Conservation (phyloP, 1,284 basidiomycete genomes). For the Fomitopsis betulina region DNA sequence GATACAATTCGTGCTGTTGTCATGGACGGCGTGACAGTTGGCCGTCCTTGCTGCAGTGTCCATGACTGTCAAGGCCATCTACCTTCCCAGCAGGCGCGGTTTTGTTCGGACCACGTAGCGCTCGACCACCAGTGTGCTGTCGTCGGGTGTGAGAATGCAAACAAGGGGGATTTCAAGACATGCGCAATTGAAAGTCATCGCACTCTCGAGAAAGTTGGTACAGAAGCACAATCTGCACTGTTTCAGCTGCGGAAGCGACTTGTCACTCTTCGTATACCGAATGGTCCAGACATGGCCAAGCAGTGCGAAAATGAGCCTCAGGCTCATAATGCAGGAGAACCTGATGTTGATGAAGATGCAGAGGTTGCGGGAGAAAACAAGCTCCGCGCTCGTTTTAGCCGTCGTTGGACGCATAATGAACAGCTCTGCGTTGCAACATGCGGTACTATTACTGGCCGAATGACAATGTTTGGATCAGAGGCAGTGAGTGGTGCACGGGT, state of each 20-base stretch:
- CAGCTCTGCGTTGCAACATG: slow-evolving; percentile 28
- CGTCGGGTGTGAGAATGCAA: not conserved
- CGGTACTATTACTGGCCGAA: slow-evolving; percentile 26
- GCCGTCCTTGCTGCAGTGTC: slow-evolving; percentile 23
- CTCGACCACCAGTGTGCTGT: slow-evolving; percentile 17
- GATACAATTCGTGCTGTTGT: no score
- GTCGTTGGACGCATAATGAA: slow-evolving; percentile 30
- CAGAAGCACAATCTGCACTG: not conserved
- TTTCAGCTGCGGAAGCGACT: not conserved
- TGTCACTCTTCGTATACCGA: not conserved
- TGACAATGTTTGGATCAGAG: slow-evolving; percentile 30
- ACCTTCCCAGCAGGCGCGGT: slow-evolving; percentile 18
- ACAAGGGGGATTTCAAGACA: not conserved
- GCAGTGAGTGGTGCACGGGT: slow-evolving; percentile 23
- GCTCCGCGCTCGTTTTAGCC: slow-evolving; percentile 25
- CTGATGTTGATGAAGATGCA: not conserved
- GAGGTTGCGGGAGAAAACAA: slow-evolving; percentile 17
- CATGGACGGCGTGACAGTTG: slow-evolving; percentile 28
- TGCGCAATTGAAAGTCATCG: not conserved
- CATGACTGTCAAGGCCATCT: slow-evolving; percentile 21
- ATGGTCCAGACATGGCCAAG: no score
- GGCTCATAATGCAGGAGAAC: not conserved
- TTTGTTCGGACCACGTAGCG: slow-evolving; percentile 20
- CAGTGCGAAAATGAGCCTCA: no score
- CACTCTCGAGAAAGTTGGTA: slow-evolving; percentile 1